phyloP scores from a whole-genome alignment of 805 yeast species.

The Groenewaldozyma salmanticensis region DNA sequence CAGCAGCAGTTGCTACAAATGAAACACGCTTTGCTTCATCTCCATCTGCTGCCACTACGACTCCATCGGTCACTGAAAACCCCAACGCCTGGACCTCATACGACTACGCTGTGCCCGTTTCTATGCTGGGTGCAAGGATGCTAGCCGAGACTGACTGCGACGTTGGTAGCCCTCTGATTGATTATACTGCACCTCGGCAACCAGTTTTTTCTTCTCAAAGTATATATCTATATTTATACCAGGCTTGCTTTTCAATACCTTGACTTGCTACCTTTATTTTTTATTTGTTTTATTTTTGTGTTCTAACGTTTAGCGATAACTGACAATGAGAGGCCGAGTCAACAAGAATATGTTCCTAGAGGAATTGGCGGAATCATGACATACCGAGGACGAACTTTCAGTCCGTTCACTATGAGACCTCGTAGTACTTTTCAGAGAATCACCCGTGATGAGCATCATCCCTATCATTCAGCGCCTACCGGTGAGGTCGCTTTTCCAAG shows the following conservation, averaged over 20 bases:
- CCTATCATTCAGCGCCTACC: background rate
- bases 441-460: background rate
- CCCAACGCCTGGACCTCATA: constrained; percentile 8
- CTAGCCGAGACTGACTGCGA: background rate
- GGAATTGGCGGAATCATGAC: background rate
- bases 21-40: background rate
- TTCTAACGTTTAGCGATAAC: too few species aligned
- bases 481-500: background rate
- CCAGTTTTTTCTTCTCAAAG: constrained; percentile 5
- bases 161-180: background rate
- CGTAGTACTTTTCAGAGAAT: background rate
- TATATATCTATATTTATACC: too few species aligned
- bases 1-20: background rate
- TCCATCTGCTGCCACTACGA: background rate
- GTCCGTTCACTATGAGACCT: background rate
- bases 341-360: too few species aligned
- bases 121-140: constrained; percentile 3
- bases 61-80: constrained; percentile 7
- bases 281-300: too few species aligned
- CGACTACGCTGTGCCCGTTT: constrained; percentile 11
- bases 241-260: too few species aligned
- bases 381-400: background rate
- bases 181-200: constrained; percentile 7
- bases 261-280: too few species aligned
- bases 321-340: too few species aligned